Conservation (phyloP, 75 land plant species). For the Azolla pinnata region DNA sequence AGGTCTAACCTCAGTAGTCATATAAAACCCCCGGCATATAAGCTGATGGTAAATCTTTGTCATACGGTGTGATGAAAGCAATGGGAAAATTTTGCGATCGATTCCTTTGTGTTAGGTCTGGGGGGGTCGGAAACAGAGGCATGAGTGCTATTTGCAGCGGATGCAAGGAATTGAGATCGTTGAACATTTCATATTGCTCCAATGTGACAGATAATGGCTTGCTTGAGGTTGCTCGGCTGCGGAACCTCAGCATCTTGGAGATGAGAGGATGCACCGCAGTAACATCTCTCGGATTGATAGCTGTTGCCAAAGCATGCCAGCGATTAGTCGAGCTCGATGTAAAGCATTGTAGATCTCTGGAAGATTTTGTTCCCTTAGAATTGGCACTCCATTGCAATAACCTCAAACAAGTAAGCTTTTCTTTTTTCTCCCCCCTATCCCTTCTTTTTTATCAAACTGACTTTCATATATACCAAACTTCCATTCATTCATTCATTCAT, state of each 20-base stretch:
- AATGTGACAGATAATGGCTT: constrained; percentile 57
- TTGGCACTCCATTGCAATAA: constrained; percentile 55
- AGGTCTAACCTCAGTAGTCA: constrained; percentile 32
- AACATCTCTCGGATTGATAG: constrained; percentile 55
- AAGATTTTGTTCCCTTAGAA: constrained; percentile 58
- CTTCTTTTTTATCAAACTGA: neutral
- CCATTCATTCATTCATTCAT: too few species aligned
- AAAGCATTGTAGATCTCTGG: constrained; percentile 60
- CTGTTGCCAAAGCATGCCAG: constrained; percentile 59
- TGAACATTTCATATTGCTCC: constrained; percentile 72
- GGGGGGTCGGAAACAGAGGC: constrained; percentile 55
- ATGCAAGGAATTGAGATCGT: constrained; percentile 45
- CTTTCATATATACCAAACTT: too few species aligned
- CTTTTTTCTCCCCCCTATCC: neutral
- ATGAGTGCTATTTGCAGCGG: constrained; percentile 49
- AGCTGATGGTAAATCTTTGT: too few species aligned
- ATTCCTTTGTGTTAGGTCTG: too few species aligned
- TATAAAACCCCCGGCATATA: too few species aligned
- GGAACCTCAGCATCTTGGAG: constrained; percentile 52
- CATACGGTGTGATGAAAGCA: too few species aligned
- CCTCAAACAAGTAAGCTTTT: constrained; percentile 54
- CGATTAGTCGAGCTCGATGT: constrained; percentile 56
- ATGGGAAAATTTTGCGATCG: too few species aligned
- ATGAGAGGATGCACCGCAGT: constrained; percentile 58
- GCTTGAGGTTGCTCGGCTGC: constrained; percentile 41